These are phyloP conservation scores for Calocybe indica DNA, from an alignment of 768 basidiomycete genomes.

Conservation along the genomic window DNA sequence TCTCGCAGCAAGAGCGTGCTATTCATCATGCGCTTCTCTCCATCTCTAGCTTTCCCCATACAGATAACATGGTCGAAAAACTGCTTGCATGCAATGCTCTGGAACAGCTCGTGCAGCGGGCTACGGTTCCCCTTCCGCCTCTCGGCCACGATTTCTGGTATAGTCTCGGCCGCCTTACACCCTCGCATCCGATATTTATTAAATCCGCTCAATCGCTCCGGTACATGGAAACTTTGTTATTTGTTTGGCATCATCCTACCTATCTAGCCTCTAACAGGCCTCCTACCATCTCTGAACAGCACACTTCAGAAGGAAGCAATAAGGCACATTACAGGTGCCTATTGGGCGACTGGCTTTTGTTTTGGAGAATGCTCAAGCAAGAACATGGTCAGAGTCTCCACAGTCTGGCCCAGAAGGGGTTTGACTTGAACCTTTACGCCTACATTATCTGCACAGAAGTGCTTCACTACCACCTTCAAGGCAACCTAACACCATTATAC, in stretches of 20 bases:
- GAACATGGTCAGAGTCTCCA: neutral
- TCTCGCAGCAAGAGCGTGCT: conserved; percentile 5
- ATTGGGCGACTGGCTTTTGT: conserved; percentile 10
- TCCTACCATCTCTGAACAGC: conserved; percentile 7
- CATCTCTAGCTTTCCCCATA: conserved; percentile 5
- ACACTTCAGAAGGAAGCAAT: neutral
- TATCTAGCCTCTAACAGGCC: conserved; percentile 4
- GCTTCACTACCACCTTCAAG: conserved; percentile 9
- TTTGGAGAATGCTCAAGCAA: conserved; percentile 9
- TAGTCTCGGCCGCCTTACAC: conserved; percentile 1
- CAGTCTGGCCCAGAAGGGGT: conserved; percentile 4
- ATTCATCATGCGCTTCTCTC: conserved; percentile 8
- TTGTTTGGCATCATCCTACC: conserved; percentile 12
- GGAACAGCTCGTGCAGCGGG: conserved; percentile 7
- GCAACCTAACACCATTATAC: conserved; percentile 5
- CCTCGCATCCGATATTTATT: conserved; percentile 3
- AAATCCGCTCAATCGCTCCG: neutral
- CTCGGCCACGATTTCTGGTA: conserved; percentile 10
- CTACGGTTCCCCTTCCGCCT: conserved; percentile 7
- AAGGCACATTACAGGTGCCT: conserved; percentile 1
- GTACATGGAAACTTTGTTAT: conserved; percentile 8
- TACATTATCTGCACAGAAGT: conserved; percentile 10
- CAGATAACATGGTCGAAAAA: conserved; percentile 6
- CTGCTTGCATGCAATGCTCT: conserved; percentile 8
- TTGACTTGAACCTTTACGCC: conserved; percentile 8